Conservation (phyloP, 2,329 filamentous ascomycete genomes). For the Davidsoniella virescens region DNA sequence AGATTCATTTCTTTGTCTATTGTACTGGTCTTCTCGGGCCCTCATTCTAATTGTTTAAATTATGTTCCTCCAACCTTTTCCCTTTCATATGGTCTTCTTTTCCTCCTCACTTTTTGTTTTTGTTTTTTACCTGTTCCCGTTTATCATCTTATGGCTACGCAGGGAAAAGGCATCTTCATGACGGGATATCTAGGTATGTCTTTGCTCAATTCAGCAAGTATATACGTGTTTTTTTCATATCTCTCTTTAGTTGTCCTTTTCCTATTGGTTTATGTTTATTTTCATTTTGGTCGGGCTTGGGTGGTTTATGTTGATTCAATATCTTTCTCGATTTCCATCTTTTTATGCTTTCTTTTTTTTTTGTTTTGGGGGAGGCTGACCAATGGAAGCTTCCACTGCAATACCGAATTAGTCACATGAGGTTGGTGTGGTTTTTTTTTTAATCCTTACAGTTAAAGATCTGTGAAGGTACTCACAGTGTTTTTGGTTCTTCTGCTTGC, state of each 20-base stretch:
- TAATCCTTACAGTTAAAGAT: too few relatives aligned
- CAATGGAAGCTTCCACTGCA: too few relatives aligned
- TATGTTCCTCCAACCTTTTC: neutral
- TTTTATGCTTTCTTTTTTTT: neutral
- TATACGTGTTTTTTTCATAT: neutral
- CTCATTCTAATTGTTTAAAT: neutral
- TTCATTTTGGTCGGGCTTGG: neutral
- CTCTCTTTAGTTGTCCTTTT: neutral
- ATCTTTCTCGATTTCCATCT: neutral
- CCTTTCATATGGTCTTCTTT: neutral
- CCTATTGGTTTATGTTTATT: neutral
- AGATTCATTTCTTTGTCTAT: too few relatives aligned
- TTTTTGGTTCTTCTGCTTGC: too few relatives aligned
- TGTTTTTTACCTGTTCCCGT: neutral
- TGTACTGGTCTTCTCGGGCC: too few relatives aligned
- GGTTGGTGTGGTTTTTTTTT: too few relatives aligned
- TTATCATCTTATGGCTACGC: neutral
- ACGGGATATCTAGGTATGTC: neutral
- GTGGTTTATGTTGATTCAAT: neutral
- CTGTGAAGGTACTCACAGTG: too few relatives aligned
- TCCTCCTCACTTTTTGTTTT: neutral
- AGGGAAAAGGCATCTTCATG: too few relatives aligned
- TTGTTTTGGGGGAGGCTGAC: neutral
- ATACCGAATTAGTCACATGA: too few relatives aligned
- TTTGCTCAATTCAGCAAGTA: neutral